These are phyloP conservation scores for Backusella macrospora DNA, from an alignment of 192 early-diverging fungal genomes.

Conservation along the genomic window DNA sequence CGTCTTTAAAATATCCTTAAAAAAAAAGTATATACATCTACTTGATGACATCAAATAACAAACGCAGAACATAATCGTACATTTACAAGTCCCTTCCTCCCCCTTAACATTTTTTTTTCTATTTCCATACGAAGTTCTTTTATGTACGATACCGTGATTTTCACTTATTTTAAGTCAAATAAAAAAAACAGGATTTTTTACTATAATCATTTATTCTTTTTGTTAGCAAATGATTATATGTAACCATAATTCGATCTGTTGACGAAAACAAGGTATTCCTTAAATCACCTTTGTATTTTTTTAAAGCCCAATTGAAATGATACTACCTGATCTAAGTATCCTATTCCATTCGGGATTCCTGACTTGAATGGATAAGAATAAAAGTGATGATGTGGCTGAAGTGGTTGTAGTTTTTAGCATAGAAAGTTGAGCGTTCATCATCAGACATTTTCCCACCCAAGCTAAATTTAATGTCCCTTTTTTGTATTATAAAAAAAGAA, in stretches of 20 bases:
- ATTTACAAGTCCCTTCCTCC: neutral
- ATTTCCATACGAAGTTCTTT: neutral
- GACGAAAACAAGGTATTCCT: neutral
- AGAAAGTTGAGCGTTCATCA: neutral
- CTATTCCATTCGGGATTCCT: too few relatives aligned
- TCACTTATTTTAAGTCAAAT: neutral
- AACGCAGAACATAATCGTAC: neutral
- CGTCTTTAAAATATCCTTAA: neutral
- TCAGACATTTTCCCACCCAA: neutral
- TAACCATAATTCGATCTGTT: neutral
- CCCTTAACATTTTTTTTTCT: neutral
- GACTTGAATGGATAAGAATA: too few relatives aligned
- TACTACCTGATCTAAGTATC: too few relatives aligned
- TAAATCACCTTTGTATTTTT: neutral
- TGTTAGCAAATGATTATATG: neutral
- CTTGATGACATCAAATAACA: neutral
- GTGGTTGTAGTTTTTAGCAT: neutral
- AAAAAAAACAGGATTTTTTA: neutral
- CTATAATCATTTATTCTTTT: neutral
- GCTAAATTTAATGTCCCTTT: neutral
- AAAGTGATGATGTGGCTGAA: neutral
- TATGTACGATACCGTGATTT: neutral
- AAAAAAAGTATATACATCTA: neutral
- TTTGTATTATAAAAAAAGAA: neutral
- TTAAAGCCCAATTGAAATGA: neutral